These are phyloP conservation scores for Synura sp. DNA, from an alignment of 352 stramenopile species.

Conservation along the genomic window DNA sequence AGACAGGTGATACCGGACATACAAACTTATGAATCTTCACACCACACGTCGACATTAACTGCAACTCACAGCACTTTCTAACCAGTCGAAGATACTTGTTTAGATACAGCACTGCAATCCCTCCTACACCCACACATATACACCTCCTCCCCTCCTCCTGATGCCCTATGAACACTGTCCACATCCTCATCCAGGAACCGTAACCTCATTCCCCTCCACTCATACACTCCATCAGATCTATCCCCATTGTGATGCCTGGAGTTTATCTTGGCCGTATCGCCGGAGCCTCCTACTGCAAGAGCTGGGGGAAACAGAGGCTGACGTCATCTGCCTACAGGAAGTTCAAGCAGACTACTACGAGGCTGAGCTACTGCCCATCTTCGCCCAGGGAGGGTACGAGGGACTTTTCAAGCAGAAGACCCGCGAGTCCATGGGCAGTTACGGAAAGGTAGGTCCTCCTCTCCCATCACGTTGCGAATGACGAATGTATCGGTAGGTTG, in stretches of 20 bases:
- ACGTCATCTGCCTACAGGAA: conserved; percentile 97
- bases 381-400: conserved; percentile 91
- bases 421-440: conserved; percentile 89
- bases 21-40: too few species aligned
- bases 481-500: not conserved
- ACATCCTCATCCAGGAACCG: too few species aligned
- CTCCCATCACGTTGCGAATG: not conserved
- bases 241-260: conserved; percentile 92
- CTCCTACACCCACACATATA: too few species aligned
- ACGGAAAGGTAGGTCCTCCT: conserved; percentile 74
- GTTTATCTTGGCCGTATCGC: conserved; percentile 55
- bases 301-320: conserved; percentile 78
- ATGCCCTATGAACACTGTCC: too few species aligned
- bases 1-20: conserved; percentile 42
- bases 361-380: conserved; percentile 86
- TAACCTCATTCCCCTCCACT: not conserved
- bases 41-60: too few species aligned
- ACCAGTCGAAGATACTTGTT: too few species aligned
- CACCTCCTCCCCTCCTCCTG: too few species aligned
- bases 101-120: too few species aligned
- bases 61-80: too few species aligned
- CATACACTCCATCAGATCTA: conserved; percentile 84
- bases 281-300: conserved; percentile 79
- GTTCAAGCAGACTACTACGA: conserved; percentile 98
- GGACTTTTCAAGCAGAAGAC: conserved; percentile 98